Base-by-base conservation (phyloP, 1,284 basidiomycete genomes). In the Leucocoprinus gongylophorus region DNA sequence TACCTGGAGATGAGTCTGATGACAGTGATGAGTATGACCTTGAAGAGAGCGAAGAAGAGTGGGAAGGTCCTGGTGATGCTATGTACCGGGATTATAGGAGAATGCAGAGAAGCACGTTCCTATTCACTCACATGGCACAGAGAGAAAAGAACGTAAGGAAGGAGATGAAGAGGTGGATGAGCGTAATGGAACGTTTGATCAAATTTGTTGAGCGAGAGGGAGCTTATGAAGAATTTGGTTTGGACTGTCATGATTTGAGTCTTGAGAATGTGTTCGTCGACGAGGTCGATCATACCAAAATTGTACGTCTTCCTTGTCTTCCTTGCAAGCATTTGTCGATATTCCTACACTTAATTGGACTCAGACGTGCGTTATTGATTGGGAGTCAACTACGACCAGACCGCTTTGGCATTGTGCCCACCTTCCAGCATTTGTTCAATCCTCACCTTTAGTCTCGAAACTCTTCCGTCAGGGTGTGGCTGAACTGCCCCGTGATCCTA, bases 341-440 rank as follows among this genome's bases (percentile, higher is more conserved):
- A 20, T 50, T 47, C 48, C 44, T 37, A 15, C 23, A 37, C n/a
- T 9, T 13, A 20, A 26, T 1, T 59, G 29, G 29, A 6, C 6
- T 26, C 32, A 90, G 88, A 85, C 85, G 1, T 87, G 85, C 60
- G 78, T 91, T 55, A 90, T 91, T 46, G 88, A 91, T 60, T 90
- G 87, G 88, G 87, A 91, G 63, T 87, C 86, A 9, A 89, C 87
- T 15, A 88, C 86, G 7, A 88, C 82, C 4, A 75, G 88, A 17
- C 88, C 87, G 6, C 74, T 91, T 18, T 90, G 91, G 79, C 83
- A 83, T 23, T 84, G 83, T 55, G 85, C 88, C 0, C 86, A 94
- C 58, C 72, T 88, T 2, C 86, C 87, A 0, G 79, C 85, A 0
- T 89, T 90, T 63, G 76, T 91, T 5, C 80, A 85, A 54, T 79